Conservation (phyloP, 345 rosid species). For the Brassica juncea region DNA sequence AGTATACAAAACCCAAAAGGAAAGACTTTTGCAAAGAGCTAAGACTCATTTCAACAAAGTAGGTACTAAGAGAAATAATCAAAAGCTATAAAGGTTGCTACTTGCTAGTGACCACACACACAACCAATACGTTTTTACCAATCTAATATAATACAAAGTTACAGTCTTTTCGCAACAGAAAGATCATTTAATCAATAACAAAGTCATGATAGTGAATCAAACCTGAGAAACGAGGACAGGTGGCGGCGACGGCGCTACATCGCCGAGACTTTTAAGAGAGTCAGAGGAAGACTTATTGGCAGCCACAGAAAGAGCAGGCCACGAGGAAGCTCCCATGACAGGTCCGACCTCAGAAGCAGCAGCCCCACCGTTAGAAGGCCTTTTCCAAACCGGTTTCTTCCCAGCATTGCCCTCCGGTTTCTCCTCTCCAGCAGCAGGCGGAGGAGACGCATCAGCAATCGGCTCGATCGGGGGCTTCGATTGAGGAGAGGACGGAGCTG, state of each 20-base stretch:
- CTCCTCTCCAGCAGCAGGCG: slow-evolving; percentile 33
- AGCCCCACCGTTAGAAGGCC: slow-evolving; percentile 52
- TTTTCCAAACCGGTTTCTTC: slow-evolving; percentile 73
- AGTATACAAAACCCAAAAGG: neutral
- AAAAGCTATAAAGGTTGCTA: neutral
- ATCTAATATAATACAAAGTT: neutral
- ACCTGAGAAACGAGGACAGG: slow-evolving; percentile 34
- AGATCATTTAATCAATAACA: neutral
- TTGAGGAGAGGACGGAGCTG: slow-evolving; percentile 33
- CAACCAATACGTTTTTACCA: neutral
- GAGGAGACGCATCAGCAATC: slow-evolving; percentile 23
- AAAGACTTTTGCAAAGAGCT: no score
- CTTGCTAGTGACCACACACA: slow-evolving; percentile 13
- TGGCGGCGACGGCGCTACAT: slow-evolving; percentile 12
- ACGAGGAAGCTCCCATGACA: slow-evolving; percentile 46
- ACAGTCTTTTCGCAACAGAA: neutral
- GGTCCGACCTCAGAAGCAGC: slow-evolving; percentile 45
- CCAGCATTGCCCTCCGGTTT: slow-evolving; percentile 54
- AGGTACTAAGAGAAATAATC: no score
- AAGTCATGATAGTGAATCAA: neutral
- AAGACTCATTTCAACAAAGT: no score
- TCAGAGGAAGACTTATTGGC: slow-evolving; percentile 49
- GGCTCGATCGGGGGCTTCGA: slow-evolving; percentile 31
- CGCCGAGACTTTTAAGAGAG: slow-evolving; percentile 37
- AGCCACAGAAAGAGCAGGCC: slow-evolving; percentile 51